Conservation (phyloP, 148 eudicot genomes). For the Suaeda aralocaspica region DNA sequence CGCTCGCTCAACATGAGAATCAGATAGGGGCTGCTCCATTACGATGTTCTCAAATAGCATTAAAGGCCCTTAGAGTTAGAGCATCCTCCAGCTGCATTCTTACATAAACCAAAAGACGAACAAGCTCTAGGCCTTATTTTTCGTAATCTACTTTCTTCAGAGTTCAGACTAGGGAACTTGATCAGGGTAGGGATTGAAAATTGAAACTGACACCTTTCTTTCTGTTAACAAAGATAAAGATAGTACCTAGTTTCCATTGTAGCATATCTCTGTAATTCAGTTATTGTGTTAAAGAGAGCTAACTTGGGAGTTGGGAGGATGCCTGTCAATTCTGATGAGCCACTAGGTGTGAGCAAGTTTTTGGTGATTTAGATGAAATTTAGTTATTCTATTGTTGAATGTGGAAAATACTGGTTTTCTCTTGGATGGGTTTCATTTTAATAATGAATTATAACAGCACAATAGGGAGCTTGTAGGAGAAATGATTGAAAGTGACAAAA, state of each 20-base stretch:
- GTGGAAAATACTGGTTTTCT: background rate
- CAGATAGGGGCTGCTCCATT: too few species aligned
- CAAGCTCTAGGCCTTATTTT: too few species aligned
- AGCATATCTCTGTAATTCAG: background rate
- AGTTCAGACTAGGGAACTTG: background rate
- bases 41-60: too few species aligned
- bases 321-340: conserved; percentile 1
- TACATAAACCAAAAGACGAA: too few species aligned
- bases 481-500: background rate
- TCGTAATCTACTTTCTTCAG: background rate
- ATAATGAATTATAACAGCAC: background rate
- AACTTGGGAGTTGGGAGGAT: background rate
- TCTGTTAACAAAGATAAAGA: background rate
- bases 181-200: too few species aligned
- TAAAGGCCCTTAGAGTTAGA: too few species aligned
- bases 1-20: too few species aligned
- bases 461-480: background rate
- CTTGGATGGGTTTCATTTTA: background rate
- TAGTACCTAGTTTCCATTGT: background rate
- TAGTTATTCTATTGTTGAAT: background rate
- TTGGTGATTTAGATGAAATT: background rate
- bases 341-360: background rate
- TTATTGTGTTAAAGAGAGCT: background rate
- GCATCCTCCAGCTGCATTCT: too few species aligned
- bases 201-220: background rate